Conservation (phyloP, 2,329 filamentous ascomycete genomes). For the Arthrinium puccinioides region DNA sequence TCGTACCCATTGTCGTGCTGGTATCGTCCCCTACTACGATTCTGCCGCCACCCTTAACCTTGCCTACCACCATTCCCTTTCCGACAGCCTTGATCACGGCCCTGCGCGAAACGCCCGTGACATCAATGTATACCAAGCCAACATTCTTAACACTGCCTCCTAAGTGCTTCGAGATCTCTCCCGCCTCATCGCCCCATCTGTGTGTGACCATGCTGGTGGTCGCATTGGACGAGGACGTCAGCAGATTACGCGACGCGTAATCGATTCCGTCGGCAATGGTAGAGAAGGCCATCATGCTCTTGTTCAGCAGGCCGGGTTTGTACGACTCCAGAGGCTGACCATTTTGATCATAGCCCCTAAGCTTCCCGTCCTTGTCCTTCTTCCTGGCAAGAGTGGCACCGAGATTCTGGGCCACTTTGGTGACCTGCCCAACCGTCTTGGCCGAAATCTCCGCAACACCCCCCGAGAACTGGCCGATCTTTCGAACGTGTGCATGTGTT, state of each 20-base stretch:
- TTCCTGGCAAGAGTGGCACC: conserved; percentile 65
- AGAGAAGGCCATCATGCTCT: conserved; percentile 91
- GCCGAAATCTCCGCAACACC: conserved; percentile 73
- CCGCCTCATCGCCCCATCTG: conserved; percentile 80
- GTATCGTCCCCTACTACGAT: conserved; percentile 61
- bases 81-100: conserved; percentile 92
- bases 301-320: conserved; percentile 91
- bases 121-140: conserved; percentile 94
- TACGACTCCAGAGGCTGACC: conserved; percentile 59
- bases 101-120: conserved; percentile 80
- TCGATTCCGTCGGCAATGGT: conserved; percentile 93
- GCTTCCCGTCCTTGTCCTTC: conserved; percentile 40
- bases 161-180: conserved; percentile 65
- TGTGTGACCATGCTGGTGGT: conserved; percentile 84
- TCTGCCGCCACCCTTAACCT: conserved; percentile 66
- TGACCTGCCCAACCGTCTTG: conserved; percentile 80
- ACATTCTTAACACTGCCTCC: conserved; percentile 92
- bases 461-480: conserved; percentile 80
- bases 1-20: background rate
- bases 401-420: conserved; percentile 80
- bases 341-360: conserved; percentile 60
- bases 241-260: conserved; percentile 71
- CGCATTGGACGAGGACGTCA: conserved; percentile 68
- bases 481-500: conserved; percentile 78
- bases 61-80: conserved; percentile 90